Conservation (phyloP, 1,284 basidiomycete genomes). For the Ceratobasidium sp. region DNA sequence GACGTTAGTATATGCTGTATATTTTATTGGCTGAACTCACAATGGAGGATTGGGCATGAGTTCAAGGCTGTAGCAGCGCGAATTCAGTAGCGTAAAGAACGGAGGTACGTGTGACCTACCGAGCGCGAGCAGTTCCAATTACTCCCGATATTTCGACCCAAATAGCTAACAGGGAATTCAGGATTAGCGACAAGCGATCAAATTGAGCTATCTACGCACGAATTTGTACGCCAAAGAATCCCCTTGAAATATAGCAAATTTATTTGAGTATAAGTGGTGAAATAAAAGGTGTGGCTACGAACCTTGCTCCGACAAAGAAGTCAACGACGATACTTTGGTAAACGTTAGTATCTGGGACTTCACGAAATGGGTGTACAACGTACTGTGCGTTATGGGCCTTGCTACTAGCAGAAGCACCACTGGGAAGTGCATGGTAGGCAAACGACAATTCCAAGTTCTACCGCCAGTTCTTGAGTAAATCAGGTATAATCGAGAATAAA, state of each 20-base stretch:
- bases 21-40: constrained; percentile 33
- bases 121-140: constrained; percentile 45
- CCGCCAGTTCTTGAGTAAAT: not conserved
- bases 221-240: constrained; percentile 42
- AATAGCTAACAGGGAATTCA: constrained; percentile 30
- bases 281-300: not conserved
- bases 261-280: not conserved
- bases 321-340: constrained; percentile 41
- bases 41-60: constrained; percentile 43
- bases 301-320: constrained; percentile 40
- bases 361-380: not conserved
- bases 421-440: constrained; percentile 47
- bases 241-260: constrained; percentile 1
- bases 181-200: not conserved
- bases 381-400: constrained; percentile 44
- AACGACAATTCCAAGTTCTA: constrained; percentile 47
- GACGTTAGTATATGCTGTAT: not conserved
- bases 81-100: not conserved
- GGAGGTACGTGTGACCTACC: not conserved
- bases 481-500: not conserved
- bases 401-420: constrained; percentile 34
- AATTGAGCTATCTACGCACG: constrained; percentile 12
- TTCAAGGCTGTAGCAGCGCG: constrained; percentile 37
- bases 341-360: not conserved
- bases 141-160: constrained; percentile 48